Evolutionary conservation across 257 asterid species (phyloP).

Genomic region (Eustoma russellianum): DNA sequence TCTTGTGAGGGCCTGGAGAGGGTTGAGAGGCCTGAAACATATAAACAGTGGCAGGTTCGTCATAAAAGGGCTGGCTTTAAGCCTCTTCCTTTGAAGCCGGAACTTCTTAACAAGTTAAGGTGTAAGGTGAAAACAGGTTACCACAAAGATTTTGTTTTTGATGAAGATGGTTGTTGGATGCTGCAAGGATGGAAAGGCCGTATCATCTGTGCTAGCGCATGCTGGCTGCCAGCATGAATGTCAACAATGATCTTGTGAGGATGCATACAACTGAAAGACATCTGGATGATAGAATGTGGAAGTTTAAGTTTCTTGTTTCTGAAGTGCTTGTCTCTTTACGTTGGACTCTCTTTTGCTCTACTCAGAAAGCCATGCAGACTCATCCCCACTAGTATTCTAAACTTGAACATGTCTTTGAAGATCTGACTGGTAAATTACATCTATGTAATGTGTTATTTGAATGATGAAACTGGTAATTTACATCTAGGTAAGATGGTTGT

Average conservation of each 20-base stretch:
- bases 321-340: too few relatives aligned
- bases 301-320: background rate
- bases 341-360: too few relatives aligned
- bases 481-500: constrained; percentile 61
- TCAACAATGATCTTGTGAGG: background rate
- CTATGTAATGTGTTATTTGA: too few relatives aligned
- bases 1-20: constrained; percentile 88
- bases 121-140: constrained; percentile 37
- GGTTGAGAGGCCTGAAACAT: constrained; percentile 87
- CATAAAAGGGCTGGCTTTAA: constrained; percentile 67
- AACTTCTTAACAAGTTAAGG: constrained; percentile 41
- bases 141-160: constrained; percentile 62
- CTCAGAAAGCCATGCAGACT: too few relatives aligned
- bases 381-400: too few relatives aligned
- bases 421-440: too few relatives aligned
- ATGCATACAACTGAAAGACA: background rate
- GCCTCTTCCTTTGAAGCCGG: constrained; percentile 44
- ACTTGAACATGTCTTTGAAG: too few relatives aligned
- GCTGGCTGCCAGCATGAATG: constrained; percentile 65
- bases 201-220: constrained; percentile 51
- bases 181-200: constrained; percentile 97
- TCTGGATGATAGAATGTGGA: background rate
- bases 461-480: too few relatives aligned
- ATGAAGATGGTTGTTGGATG: constrained; percentile 80
- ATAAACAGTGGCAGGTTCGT: constrained; percentile 86